phyloP scores from a whole-genome alignment of 2,329 filamentous ascomycete genomes.

The Ophiostoma sp. region DNA sequence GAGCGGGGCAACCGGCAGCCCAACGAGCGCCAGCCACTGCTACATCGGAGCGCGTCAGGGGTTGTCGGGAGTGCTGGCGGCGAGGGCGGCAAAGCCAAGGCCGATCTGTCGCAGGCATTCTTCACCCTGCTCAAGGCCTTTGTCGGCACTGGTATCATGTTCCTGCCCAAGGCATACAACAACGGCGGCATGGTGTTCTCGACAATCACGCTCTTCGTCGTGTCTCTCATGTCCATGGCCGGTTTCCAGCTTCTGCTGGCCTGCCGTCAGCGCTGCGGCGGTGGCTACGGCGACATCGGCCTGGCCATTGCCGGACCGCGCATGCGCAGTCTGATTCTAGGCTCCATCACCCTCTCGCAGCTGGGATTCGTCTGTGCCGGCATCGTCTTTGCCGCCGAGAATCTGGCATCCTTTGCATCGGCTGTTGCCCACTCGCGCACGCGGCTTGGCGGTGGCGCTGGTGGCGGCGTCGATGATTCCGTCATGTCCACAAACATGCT shows the following conservation, averaged over 20 bases:
- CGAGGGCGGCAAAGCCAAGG: constrained; percentile 47
- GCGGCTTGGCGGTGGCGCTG: background rate
- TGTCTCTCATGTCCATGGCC: constrained; percentile 61
- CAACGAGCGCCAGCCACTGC: constrained; percentile 19
- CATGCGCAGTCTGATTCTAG: constrained; percentile 61
- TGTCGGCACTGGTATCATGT: constrained; percentile 76
- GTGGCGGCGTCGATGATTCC: constrained; percentile 34
- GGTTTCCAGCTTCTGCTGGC: constrained; percentile 68
- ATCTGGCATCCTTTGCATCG: constrained; percentile 60
- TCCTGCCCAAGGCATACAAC: constrained; percentile 70
- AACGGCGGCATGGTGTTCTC: constrained; percentile 75
- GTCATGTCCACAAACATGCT: constrained; percentile 52
- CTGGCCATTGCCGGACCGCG: constrained; percentile 57
- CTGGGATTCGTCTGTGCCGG: constrained; percentile 73
- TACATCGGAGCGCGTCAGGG: constrained; percentile 5
- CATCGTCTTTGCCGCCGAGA: constrained; percentile 72
- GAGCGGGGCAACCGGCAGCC: constrained; percentile 12
- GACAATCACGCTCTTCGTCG: constrained; percentile 58
- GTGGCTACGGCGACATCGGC: constrained; percentile 72
- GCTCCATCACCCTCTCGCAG: constrained; percentile 67
- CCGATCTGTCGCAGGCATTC: constrained; percentile 66
- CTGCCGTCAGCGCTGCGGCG: constrained; percentile 58
- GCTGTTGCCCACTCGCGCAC: constrained; percentile 45
- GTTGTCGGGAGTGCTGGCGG: background rate
- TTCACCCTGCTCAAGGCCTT: constrained; percentile 75